Evolutionary conservation across 2,329 filamentous ascomycete species (phyloP).

Genomic region (Curvularia sp.): DNA sequence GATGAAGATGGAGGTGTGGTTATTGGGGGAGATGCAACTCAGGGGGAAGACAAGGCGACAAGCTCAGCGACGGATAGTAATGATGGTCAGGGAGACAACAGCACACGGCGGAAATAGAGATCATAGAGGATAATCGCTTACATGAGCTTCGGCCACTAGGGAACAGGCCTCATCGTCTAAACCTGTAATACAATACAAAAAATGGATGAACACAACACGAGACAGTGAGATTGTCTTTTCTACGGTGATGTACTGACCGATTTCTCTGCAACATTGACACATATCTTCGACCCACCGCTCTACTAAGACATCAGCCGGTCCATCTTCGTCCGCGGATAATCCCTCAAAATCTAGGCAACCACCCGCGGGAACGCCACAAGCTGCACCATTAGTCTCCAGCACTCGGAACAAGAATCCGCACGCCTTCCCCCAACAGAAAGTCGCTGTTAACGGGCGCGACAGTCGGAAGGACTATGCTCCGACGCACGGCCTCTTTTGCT

Average conservation of each 20-base stretch:
- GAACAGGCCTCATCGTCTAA: no score
- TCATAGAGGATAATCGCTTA: neutral
- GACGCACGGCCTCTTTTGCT: neutral
- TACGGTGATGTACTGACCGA: neutral
- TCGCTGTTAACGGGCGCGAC: neutral
- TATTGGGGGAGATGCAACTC: constrained; percentile 36
- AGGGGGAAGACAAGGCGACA: constrained; percentile 30
- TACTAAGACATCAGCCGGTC: neutral
- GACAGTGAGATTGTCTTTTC: neutral
- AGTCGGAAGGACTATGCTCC: constrained; percentile 4
- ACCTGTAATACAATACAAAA: neutral
- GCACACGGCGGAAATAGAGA: constrained; percentile 8
- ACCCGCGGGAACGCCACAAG: neutral
- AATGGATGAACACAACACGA: neutral
- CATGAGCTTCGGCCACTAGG: neutral
- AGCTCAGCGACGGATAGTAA: constrained; percentile 25
- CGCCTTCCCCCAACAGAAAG: no score
- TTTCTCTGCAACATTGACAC: neutral
- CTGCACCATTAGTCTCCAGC: neutral
- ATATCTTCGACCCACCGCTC: neutral
- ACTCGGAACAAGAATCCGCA: neutral
- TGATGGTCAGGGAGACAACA: neutral
- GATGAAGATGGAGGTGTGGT: constrained; percentile 14
- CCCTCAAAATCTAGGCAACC: neutral
- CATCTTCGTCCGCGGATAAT: neutral